Percentiles rank a stretch among this genome's conserved stretches.
Conservation (phyloP, 306 rosid species). For the Amphicarpaea edgeworthii region DNA sequence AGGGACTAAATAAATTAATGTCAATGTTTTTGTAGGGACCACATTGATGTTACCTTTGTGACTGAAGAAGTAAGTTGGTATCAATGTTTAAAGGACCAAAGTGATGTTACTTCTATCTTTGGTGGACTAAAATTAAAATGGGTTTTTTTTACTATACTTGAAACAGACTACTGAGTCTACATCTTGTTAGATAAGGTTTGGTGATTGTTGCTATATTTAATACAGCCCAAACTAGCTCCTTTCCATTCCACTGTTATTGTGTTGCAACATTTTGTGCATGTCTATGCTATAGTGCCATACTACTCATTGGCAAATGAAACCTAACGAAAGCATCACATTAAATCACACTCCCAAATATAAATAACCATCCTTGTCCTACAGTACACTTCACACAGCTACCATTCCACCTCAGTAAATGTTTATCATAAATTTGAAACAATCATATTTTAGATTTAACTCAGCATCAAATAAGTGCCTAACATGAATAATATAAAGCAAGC, state of each 20-base stretch:
- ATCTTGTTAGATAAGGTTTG: not conserved
- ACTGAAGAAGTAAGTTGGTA: not conserved
- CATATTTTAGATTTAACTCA: not conserved
- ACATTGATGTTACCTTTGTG: not conserved
- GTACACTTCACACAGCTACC: not conserved
- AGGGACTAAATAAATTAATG: constrained; percentile 2
- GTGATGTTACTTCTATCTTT: constrained; percentile 12
- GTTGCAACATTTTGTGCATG: not conserved
- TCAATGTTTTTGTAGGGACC: not conserved
- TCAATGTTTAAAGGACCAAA: not conserved
- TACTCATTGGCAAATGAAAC: not conserved
- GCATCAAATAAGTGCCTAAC: constrained; percentile 17
- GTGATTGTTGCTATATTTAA: not conserved
- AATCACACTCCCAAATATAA: constrained; percentile 6
- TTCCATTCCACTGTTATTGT: constrained; percentile 13
- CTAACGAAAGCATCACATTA: constrained; percentile 16
- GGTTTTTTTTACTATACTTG: not conserved
- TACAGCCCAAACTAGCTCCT: not conserved
- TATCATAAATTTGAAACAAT: constrained; percentile 19
- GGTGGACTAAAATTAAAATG: not conserved
- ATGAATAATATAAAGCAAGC: constrained; percentile 24
- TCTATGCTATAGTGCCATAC: not conserved
- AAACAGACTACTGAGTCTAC: not conserved
- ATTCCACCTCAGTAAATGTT: constrained; percentile 6
- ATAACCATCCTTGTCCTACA: constrained; percentile 3